Base-by-base conservation (phyloP, 495 filamentous ascomycete species). In the Friedmanniomyces endolithicus region DNA sequence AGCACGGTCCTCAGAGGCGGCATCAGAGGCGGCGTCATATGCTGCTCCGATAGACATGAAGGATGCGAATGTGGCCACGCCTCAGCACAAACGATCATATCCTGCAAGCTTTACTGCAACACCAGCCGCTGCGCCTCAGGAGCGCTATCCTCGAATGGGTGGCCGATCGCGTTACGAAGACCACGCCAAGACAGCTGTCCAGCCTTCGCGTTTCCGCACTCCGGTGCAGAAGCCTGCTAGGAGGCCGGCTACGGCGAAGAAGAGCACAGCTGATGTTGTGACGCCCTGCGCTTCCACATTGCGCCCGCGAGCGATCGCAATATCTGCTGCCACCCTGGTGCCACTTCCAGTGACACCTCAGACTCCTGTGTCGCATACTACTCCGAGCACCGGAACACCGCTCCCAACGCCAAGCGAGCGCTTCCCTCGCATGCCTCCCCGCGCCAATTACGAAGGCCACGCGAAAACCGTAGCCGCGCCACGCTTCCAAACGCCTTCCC, bases 401-500 rank as follows among this genome's bases (percentile, higher is more conserved):
- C 11, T 34, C 7, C 16, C 17, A 16, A 58, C 56, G 6, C 56
- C 37, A 11, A 23, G 41, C 16, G 56, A 58, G 33, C 52, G 57
- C 46, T 59, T 54, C 23, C 57, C 57, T 1, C 22, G 33, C 16
- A 33, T 54, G 4, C 14, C 34, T 11, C 14, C 43, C 1, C 47
- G 45, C 1, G n/a, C 12, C 11, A 35, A 55, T 31, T 50, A 49
- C 19, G 20, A 2, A 1, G 17, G 23, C 20, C 52, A 59, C 23
- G 57, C 57, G 1, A 43, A 48, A 6, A 59, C 57, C 17, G 47
- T 55, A 9, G 43, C 51, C 16, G 51, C 51, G 11, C 43, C 57
- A 9, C 54, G 54, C 34, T 61, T 61, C 50, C 43, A 39, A 6
- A 61, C 59, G 23, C 59, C 59, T 2, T 20, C 39, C 1, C 47